These are phyloP conservation scores for Boletus pseudo-olivaceus DNA, from an alignment of 768 basidiomycete species.

Conservation along the genomic window DNA sequence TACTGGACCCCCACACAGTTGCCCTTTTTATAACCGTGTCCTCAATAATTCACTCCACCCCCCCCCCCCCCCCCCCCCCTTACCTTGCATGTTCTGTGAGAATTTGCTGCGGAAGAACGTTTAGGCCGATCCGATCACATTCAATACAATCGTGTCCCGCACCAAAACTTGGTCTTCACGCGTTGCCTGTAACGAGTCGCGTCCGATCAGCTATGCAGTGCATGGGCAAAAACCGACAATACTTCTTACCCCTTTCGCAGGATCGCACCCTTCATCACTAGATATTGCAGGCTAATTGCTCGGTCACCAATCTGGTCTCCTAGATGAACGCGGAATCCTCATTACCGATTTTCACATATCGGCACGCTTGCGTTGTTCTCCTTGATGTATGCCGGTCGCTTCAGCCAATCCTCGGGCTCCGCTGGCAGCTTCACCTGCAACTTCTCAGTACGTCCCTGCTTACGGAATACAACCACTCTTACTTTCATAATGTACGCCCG, in stretches of 20 bases:
- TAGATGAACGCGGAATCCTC: conserved; percentile 8
- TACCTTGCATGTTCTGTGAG: conserved; percentile 55
- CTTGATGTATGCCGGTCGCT: conserved; percentile 81
- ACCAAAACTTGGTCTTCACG: conserved; percentile 82
- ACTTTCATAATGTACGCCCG: conserved; percentile 87
- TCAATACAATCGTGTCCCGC: conserved; percentile 24
- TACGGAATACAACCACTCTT: conserved; percentile 12
- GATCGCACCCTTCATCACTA: conserved; percentile 85
- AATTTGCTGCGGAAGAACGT: conserved; percentile 53
- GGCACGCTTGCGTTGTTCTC: conserved; percentile 71
- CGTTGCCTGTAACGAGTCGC: conserved; percentile 55
- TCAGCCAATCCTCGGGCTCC: conserved; percentile 78
- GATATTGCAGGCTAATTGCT: conserved; percentile 68
- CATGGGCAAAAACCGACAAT: conserved; percentile 11
- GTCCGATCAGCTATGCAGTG: conserved; percentile 13
- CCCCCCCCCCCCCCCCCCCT: no score
- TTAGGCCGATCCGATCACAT: conserved; percentile 7
- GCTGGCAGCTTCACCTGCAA: conserved; percentile 81
- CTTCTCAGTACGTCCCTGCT: background rate
- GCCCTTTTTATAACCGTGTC: conserved; percentile 50
- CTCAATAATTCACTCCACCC: no score
- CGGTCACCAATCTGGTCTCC: conserved; percentile 15
- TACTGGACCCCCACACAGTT: conserved; percentile 80
- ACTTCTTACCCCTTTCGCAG: conserved; percentile 79
- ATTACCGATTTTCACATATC: conserved; percentile 81